Base-by-base conservation (phyloP, 169 alveolate species). In the Haemoproteus tartakovskyi region DNA sequence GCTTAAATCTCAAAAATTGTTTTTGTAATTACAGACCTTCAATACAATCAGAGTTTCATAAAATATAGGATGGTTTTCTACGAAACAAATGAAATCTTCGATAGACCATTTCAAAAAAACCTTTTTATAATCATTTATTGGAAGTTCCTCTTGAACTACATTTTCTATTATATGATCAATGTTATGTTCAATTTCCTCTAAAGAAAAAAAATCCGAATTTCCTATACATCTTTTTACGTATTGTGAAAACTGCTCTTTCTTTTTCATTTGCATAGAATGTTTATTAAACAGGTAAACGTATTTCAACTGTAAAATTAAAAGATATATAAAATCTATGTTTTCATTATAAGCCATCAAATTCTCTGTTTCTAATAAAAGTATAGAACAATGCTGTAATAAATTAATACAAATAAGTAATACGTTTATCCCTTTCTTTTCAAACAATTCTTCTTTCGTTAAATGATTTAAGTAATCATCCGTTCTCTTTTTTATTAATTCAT, bases 31-130 rank as follows among this genome's bases (percentile, higher is more conserved):
- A n/a, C n/a, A n/a, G n/a, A 62, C 80, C 80, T 62, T 62, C 43
- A 62, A 30, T 30, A 62, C 30, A 62, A 62, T 62, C 33, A 62
- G 43, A 12, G 80, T 62, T 52, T 62, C 80, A 27, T 62, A 62
- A 62, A 62, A 62, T 40, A 26, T 24, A 1, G 80, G 80, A 40
- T 62, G 80, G 8, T 47, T 18, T 24, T 62, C 80, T 26, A 48
- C 51, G 8, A 62, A 26, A 11, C 56, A 48, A 62, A 62, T 62
- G 26, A 62, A 24, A 62, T 30, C 18, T 11, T 46, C 63, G 8
- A 62, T 27, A 19, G 63, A 50, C 24, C 47, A 62, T 48, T 62
- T 48, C 24, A 62, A 40, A 52, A 62, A 62, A 14, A 33, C 37
- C 36, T 48, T 62, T 62, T 62, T 62, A 41, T 62, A 62, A 40